Conservation (phyloP, 148 eudicot genomes). For the Rheum nobile region DNA sequence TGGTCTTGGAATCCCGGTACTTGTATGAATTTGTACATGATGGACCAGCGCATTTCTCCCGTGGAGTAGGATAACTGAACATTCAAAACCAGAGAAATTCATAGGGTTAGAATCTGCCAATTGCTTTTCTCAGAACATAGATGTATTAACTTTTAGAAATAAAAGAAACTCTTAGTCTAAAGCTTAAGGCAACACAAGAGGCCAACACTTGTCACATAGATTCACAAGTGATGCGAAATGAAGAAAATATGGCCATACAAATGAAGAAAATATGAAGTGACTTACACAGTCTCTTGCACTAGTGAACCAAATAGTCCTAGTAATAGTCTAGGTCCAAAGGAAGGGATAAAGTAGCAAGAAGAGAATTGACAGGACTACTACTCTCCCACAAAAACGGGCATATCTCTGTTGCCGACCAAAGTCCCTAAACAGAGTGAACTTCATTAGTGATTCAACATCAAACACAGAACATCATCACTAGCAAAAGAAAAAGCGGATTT, state of each 20-base stretch:
- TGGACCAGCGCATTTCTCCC: too few species aligned
- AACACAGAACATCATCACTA: background rate
- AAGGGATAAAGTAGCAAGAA: constrained; percentile 73
- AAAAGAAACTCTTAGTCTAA: too few species aligned
- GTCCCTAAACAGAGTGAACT: constrained; percentile 49
- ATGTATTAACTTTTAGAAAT: too few species aligned
- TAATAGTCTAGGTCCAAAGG: constrained; percentile 82
- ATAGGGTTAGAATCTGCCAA: too few species aligned
- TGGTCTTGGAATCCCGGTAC: too few species aligned
- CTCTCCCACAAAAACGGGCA: constrained; percentile 85
- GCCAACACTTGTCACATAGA: too few species aligned
- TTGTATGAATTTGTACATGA: too few species aligned
- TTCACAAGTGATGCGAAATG: too few species aligned
- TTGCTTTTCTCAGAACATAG: too few species aligned
- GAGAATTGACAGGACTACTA: constrained; percentile 70
- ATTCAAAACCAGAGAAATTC: too few species aligned
- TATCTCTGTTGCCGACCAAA: constrained; percentile 90
- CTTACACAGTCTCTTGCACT: constrained; percentile 69
- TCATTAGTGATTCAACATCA: constrained; percentile 19
- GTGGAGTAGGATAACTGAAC: too few species aligned
- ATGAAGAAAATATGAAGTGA: constrained; percentile 9
- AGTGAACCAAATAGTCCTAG: constrained; percentile 85
- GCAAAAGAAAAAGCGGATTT: background rate
- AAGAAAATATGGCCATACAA: background rate
- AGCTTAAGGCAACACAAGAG: too few species aligned